Evolutionary conservation across 192 early-diverging fungal species (phyloP).

Genomic region (Rhizophagus prolifer): DNA sequence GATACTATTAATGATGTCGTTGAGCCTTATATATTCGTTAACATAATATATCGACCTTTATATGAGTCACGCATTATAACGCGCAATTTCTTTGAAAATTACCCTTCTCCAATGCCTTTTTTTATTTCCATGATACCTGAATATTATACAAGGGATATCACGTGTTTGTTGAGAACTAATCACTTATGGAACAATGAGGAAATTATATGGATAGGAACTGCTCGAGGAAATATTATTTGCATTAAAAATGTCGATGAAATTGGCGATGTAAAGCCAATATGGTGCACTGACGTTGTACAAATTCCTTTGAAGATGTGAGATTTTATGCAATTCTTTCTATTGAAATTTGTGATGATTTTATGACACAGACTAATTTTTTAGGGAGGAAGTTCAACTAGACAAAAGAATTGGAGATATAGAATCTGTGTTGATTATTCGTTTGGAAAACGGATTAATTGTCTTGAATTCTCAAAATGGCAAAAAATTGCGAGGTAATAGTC

Average conservation of each 20-base stretch:
- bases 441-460: background rate
- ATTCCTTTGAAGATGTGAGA: slow-evolving; percentile 10
- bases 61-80: background rate
- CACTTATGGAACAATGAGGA: background rate
- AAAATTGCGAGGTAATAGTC: background rate
- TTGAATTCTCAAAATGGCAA: slow-evolving; percentile 9
- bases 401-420: background rate
- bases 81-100: background rate
- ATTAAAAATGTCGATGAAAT: background rate
- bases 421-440: slow-evolving; percentile 1
- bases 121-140: background rate
- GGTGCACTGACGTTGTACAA: background rate
- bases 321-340: background rate
- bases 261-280: background rate
- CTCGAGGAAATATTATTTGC: background rate
- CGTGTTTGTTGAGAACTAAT: background rate
- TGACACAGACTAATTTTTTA: background rate
- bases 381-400: background rate
- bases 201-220: slow-evolving; percentile 8
- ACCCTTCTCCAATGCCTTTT: background rate
- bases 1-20: background rate
- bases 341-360: background rate
- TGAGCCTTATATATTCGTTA: background rate
- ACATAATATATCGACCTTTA: slow-evolving; percentile 7
- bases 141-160: background rate